A percentile compares a stretch with the other conserved stretches of the same genome.
These are phyloP conservation scores for thale cress (Arabidopsis thaliana) DNA, from an alignment of 345 rosid genomes.

Conservation along the genomic window DNA sequence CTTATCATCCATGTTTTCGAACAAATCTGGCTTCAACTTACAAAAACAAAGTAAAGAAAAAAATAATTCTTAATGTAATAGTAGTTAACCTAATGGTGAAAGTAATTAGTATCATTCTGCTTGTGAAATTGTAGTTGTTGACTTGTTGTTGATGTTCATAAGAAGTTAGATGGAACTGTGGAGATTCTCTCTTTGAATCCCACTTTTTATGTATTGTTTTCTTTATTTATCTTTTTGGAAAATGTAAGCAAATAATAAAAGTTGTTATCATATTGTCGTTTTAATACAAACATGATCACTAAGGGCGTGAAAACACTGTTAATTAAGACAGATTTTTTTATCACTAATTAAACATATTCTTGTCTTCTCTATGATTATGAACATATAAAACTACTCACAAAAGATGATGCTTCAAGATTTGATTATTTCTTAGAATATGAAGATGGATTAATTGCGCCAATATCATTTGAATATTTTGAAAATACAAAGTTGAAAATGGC, in stretches of 20 bases:
- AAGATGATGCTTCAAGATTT: neutral
- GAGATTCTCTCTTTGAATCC: slow-evolving; percentile 17
- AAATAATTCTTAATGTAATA: slow-evolving; percentile 10
- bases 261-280: slow-evolving; percentile 43
- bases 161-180: slow-evolving; percentile 14
- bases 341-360: slow-evolving; percentile 29
- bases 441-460: neutral
- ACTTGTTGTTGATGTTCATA: slow-evolving; percentile 37
- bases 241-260: slow-evolving; percentile 31
- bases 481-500: slow-evolving; percentile 36
- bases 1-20: slow-evolving; percentile 76
- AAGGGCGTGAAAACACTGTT: slow-evolving; percentile 24
- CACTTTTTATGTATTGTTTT: neutral
- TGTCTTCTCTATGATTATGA: slow-evolving; percentile 29
- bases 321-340: slow-evolving; percentile 11
- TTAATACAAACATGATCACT: slow-evolving; percentile 27
- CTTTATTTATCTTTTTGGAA: neutral
- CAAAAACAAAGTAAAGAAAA: slow-evolving; percentile 11
- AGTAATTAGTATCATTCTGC: slow-evolving; percentile 21
- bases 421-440: neutral
- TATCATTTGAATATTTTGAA: slow-evolving; percentile 41
- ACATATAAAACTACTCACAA: slow-evolving; percentile 3
- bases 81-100: slow-evolving; percentile 11
- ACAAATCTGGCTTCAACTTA: slow-evolving; percentile 66
- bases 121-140: slow-evolving; percentile 30